Evolutionary conservation across 1,139 yeast species (phyloP), one percentile per base, ranked within the genome.

Genomic region (Sugiyamaella japonica): DNA sequence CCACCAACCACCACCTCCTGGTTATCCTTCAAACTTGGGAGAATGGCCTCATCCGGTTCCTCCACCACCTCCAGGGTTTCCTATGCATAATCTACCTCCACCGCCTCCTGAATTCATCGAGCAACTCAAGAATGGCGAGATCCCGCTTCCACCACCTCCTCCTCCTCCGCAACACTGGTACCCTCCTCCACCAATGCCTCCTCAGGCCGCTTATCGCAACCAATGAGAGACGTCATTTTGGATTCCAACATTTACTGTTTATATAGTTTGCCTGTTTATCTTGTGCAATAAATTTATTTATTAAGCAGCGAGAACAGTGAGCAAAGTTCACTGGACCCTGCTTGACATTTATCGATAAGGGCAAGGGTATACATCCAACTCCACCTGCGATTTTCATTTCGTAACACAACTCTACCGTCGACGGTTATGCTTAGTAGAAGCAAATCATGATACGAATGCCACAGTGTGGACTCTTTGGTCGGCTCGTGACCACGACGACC

Each of bases 31-130:
- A 4, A 40, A 40, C 15, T 12, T 40, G 29, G 56, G 48, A 34
- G 56, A 46, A 41, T 52, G 56, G 54, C 56, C 54, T 20, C 56
- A 39, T 34, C 54, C 51, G 5, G 25, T 20, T 20, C 25, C 25
- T 36, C 50, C 53, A 20, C 43, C 41, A 13, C 50, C 52, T 20
- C 43, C 52, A 20, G 55, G 55, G 38, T 51, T 43, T 44, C 50
- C 50, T 15, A 7, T 31, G 39, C 51, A 48, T 31, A 40, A 52
- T 15, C 39, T 52, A n/a, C 55, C 56, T 15, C 55, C 55, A 28
- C 57, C 55, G 12, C 57, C 57, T 17, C 59, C 59, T 10, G 59
- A 56, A 23, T 49, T 56, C 16, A 25, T 55, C 16, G 55, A 56
- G 25, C 38, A 52, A 46, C 42, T 56, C 44, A 20, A 46, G 17